These are phyloP conservation scores for Candida cerambycidarum DNA, from an alignment of 805 yeast genomes.

Conservation along the genomic window DNA sequence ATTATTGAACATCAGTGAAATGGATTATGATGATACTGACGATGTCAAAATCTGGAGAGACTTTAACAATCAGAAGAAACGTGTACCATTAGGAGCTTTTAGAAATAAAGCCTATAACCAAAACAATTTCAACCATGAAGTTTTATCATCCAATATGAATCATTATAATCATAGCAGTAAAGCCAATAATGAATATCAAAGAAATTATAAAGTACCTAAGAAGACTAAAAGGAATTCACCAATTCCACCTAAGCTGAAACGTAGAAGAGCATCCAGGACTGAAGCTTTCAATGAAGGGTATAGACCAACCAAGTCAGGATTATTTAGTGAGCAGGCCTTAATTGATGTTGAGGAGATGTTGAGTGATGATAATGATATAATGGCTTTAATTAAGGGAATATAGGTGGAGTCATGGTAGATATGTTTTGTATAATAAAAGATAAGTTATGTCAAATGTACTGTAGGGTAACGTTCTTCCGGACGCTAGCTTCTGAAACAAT, in stretches of 20 bases:
- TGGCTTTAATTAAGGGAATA: conserved; percentile 40
- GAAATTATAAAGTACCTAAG: conserved; percentile 18
- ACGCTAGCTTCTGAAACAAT: no score
- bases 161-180: conserved; percentile 28
- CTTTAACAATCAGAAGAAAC: conserved; percentile 42
- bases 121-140: conserved; percentile 19
- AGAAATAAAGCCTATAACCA: conserved; percentile 60
- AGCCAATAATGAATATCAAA: conserved; percentile 24
- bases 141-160: conserved; percentile 19
- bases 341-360: conserved; percentile 72
- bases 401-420: no score
- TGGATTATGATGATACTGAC: conserved; percentile 69
- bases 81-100: conserved; percentile 85
- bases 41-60: conserved; percentile 50
- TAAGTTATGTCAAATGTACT: no score
- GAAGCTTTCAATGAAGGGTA: conserved; percentile 78
- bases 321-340: conserved; percentile 72
- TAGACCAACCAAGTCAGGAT: conserved; percentile 71
- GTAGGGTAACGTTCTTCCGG: no score
- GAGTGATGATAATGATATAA: conserved; percentile 50
- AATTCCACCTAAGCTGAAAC: conserved; percentile 28
- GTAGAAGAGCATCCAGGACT: conserved; percentile 65
- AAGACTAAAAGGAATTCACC: conserved; percentile 5
- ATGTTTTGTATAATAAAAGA: no score
- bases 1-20: conserved; percentile 80